Percentiles rank a stretch among this genome's conserved stretches.
Conservation (phyloP, 441 rosid genomes). For the Eugenia klotzschiana region DNA sequence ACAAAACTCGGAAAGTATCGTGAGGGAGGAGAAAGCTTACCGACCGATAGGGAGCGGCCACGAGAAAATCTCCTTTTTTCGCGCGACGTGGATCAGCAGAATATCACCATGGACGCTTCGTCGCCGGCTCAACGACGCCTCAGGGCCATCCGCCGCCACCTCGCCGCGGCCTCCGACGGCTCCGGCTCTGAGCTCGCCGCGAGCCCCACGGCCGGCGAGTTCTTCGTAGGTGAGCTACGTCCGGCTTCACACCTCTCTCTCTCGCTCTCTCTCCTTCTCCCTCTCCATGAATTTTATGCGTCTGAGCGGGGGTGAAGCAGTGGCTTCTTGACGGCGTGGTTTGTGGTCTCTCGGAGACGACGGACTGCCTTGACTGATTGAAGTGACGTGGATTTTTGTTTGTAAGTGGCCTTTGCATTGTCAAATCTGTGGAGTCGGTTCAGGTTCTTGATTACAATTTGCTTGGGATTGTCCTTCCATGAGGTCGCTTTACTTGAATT, state of each 20-base stretch:
- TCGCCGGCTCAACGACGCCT: slow-evolving; percentile 68
- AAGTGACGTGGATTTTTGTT: neutral
- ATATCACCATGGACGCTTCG: neutral
- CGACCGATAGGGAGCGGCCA: neutral
- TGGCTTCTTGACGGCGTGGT: neutral
- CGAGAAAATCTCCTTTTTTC: neutral
- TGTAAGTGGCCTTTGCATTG: neutral
- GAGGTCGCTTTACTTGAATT: neutral
- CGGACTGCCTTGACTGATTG: neutral
- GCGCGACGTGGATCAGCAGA: neutral
- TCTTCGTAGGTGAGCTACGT: slow-evolving; percentile 34
- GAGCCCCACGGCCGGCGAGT: slow-evolving; percentile 68
- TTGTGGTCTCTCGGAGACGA: neutral
- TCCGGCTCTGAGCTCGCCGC: slow-evolving; percentile 31
- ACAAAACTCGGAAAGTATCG: too few relatives aligned
- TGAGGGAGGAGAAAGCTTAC: neutral
- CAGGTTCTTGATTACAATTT: neutral
- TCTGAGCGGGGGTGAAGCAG: neutral
- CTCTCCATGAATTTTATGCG: neutral
- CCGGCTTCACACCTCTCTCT: neutral
- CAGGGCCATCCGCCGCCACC: slow-evolving; percentile 51
- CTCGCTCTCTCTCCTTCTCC: neutral
- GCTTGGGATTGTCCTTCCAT: neutral
- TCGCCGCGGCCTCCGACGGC: slow-evolving; percentile 20
- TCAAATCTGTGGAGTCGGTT: neutral